These are phyloP conservation scores for Mycosarcoma mackinlayi DNA, from an alignment of 1,284 basidiomycete species.

Conservation along the genomic window DNA sequence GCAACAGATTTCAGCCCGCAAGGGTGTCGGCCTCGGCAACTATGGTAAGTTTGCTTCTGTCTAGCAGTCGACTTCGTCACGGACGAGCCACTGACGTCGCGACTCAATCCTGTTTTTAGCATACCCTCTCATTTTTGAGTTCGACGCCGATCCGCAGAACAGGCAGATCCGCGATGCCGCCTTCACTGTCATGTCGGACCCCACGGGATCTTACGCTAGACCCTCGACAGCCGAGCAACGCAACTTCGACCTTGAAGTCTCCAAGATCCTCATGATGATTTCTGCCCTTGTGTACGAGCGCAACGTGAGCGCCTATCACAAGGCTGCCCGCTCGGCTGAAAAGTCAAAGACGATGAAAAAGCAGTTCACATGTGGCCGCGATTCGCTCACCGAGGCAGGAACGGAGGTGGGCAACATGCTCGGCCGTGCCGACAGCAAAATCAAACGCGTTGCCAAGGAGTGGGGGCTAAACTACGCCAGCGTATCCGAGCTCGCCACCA, in stretches of 20 bases:
- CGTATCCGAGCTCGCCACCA: conserved; percentile 45
- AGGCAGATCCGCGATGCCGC: conserved; percentile 58
- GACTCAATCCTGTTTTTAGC: conserved; percentile 27
- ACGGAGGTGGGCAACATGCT: conserved; percentile 24
- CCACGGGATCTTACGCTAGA: conserved; percentile 8
- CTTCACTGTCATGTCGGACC: conserved; percentile 48
- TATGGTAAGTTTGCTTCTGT: conserved; percentile 10
- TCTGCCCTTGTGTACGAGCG: conserved; percentile 49
- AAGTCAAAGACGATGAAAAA: conserved; percentile 19
- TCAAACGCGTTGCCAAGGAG: conserved; percentile 33
- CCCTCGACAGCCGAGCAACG: conserved; percentile 40
- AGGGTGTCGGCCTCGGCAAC: conserved; percentile 36
- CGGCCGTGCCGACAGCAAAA: conserved; percentile 29
- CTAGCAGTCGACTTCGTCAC: not conserved
- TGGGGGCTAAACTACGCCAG: conserved; percentile 51
- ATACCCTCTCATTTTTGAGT: conserved; percentile 67
- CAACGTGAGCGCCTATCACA: conserved; percentile 18
- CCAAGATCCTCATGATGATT: conserved; percentile 43
- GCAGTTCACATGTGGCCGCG: conserved; percentile 2
- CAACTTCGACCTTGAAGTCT: conserved; percentile 54
- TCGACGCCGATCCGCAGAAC: conserved; percentile 45
- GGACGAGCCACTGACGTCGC: not conserved
- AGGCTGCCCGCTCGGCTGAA: conserved; percentile 20
- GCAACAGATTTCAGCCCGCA: conserved; percentile 13
- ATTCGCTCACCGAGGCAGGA: conserved; percentile 25